Evolutionary conservation across 352 stramenopile genomes (phyloP), one percentile per base, ranked within the genome.

Genomic region (Phytopythium oedochilum): DNA sequence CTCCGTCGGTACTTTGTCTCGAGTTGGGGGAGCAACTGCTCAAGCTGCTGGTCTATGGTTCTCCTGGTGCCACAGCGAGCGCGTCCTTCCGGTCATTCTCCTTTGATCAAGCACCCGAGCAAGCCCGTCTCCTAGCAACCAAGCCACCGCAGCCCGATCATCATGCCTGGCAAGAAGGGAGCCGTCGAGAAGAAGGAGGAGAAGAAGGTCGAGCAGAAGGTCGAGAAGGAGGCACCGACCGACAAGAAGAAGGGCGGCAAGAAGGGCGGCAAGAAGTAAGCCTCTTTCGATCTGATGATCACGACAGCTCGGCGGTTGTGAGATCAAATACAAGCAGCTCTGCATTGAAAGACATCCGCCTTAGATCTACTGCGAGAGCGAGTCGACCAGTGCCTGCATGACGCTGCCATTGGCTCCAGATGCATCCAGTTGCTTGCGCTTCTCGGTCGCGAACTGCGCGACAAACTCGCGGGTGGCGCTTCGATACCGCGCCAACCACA

Each of bases 191-290:
- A 57, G 36, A 61, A 64, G 52, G 59, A 60, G 34, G 59, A 64
- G 44, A 64, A 65, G 59, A 65, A 65, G 59, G 59, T 53, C 35
- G 59, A 64, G 52, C 61, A 64, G 59, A 61, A 65, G 59, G 59
- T 36, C 29, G 59, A 65, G 53, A 65, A 65, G 43, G 59, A 65
- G 14, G 53, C 53, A 17, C 35, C 45, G 17, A 40, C 57, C 49
- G 46, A 45, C 48, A 78, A 80, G 39, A 74, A 71, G 62, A 73
- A 73, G 53, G 64, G 63, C 20, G 69, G 65, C 60, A 83, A 83
- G 64, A 83, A 83, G 59, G 65, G 71, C 47, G 63, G 61, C 60
- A 84, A 84, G 71, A 82, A 84, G 71, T 80, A 77, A 61, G 18
- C 15, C 48, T 34, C 17, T n/a, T n/a, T n/a, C n/a, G n/a, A n/a